A percentile compares a stretch with the other conserved stretches of the same genome.
Conservation (phyloP, 176 grass and related monocot genomes). For the Carex cristatella region DNA sequence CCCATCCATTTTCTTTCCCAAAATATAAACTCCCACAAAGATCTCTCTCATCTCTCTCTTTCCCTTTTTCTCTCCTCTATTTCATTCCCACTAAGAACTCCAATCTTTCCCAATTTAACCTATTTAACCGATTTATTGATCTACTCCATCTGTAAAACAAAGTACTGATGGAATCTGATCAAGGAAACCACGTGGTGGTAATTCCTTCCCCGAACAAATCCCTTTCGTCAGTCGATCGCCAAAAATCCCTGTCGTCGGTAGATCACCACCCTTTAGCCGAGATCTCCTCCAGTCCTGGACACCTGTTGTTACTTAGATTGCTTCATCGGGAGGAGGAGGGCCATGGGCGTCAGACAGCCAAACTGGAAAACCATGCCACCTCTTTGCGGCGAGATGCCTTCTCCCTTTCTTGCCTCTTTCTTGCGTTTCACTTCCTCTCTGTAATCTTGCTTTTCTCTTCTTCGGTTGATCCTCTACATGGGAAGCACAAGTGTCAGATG, state of each 20-base stretch:
- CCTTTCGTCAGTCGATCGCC: conserved; percentile 2
- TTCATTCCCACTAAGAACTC: conserved; percentile 12
- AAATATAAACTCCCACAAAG: not conserved
- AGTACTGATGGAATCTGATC: not conserved
- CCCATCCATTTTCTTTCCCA: not conserved
- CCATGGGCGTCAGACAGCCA: conserved; percentile 23
- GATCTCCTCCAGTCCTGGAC: conserved; percentile 67
- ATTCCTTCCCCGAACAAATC: conserved; percentile 22
- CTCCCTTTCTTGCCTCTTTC: conserved; percentile 80
- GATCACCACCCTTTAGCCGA: conserved; percentile 56
- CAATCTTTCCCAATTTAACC: conserved; percentile 21
- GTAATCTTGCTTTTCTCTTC: conserved; percentile 72
- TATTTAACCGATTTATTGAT: not conserved
- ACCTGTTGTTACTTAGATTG: conserved; percentile 83
- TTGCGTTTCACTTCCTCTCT: conserved; percentile 73
- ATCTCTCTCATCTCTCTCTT: not conserved
- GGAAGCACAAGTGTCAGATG: conserved; percentile 26
- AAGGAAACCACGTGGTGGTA: conserved; percentile 11
- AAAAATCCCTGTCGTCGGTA: not conserved
- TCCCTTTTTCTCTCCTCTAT: too few relatives aligned
- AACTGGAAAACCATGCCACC: conserved; percentile 56
- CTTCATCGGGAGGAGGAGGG: conserved; percentile 78
- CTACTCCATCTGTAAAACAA: not conserved
- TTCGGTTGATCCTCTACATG: conserved; percentile 20
- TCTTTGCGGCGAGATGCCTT: conserved; percentile 56